Conservation (phyloP, 1,284 basidiomycete species). For the Ustanciosporium gigantosporum region DNA sequence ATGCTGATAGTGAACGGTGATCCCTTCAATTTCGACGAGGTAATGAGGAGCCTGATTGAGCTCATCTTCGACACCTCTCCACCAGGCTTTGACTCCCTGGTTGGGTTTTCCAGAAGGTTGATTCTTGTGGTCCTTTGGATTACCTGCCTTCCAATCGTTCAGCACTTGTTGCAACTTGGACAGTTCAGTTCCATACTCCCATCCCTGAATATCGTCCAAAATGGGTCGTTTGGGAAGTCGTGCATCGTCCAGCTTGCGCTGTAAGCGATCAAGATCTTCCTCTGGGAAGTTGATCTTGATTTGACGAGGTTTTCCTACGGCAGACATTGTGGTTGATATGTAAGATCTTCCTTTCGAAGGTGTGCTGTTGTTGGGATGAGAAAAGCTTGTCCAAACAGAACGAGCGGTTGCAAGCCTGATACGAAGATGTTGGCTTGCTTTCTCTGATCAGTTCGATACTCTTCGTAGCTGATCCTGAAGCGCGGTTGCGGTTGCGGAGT, state of each 20-base stretch:
- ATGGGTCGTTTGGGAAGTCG: constrained; percentile 28
- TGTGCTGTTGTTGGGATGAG: too few relatives aligned
- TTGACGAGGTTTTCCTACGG: constrained; percentile 15
- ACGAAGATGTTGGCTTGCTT: too few relatives aligned
- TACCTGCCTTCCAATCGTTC: constrained; percentile 29
- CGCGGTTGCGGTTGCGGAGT: too few relatives aligned
- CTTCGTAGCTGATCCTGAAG: too few relatives aligned
- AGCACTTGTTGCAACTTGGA: constrained; percentile 32
- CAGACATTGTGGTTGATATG: constrained; percentile 14
- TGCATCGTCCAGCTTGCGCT: constrained; percentile 40
- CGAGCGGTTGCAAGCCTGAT: too few relatives aligned
- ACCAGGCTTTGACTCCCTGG: constrained; percentile 41
- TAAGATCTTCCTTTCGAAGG: too few relatives aligned
- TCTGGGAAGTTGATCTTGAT: constrained; percentile 24
- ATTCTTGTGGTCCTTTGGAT: constrained; percentile 15
- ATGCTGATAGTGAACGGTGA: constrained; percentile 45
- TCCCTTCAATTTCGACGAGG: constrained; percentile 37
- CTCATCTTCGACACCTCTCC: constrained; percentile 26
- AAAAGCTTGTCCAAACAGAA: too few relatives aligned
- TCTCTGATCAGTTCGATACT: too few relatives aligned
- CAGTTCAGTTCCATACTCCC: constrained; percentile 47
- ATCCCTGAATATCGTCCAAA: constrained; percentile 20
- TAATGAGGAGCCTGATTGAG: constrained; percentile 38
- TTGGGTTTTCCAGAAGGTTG: constrained; percentile 3
- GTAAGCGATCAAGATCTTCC: constrained; percentile 35